Evolutionary conservation across 2,329 filamentous ascomycete genomes (phyloP), one percentile per base, ranked within the genome.

Genomic region (Xylaria multiplex): DNA sequence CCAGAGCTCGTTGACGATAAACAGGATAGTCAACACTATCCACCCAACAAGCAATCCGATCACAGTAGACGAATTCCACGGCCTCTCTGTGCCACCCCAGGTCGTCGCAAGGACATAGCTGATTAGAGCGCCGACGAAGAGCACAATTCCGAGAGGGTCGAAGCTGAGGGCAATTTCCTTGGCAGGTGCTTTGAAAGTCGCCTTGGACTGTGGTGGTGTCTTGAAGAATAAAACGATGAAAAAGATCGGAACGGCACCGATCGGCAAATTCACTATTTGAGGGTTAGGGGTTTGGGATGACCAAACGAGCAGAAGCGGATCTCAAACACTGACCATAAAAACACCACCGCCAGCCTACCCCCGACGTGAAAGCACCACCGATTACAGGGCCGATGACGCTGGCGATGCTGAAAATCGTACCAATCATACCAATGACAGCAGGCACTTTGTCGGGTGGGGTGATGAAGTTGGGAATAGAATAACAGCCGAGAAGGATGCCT

Each of bases 11-110:
- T 78, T 71, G 7, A 69, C 64, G 16, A 80, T 63, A 68, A 86
- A 86, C 3, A 66, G 69, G 43, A 80, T 59, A 30, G 82, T 66
- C 2, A 83, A 73, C 1, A 82, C 62, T 0, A 70, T 71, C 11
- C 78, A 80, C 0, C 81, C 70, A 52, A 79, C 74, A 27, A 83
- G 67, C 48, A 84, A 76, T 1, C 77, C 79, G 50, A 86, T 80
- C 8, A 69, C 58, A 2, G 48, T 57, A 2, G 52, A 40, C 6
- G 55, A 59, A 13, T 58, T 58, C 67, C 67, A 73, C 2, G 66
- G n/a, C 22, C 60, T 66, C 5, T 50, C 30, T 22, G 83, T 78
- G 2, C 76, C 75, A 40, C 75, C 76, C 71, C 72, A 77, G 27
- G 74, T 72, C 22, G 76, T 58, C 8, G 72, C 76, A 11, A 77